Evolutionary conservation across 352 stramenopile genomes (phyloP), one percentile per base, ranked within the genome.

Genomic region (Globisporangium heterothallicum): DNA sequence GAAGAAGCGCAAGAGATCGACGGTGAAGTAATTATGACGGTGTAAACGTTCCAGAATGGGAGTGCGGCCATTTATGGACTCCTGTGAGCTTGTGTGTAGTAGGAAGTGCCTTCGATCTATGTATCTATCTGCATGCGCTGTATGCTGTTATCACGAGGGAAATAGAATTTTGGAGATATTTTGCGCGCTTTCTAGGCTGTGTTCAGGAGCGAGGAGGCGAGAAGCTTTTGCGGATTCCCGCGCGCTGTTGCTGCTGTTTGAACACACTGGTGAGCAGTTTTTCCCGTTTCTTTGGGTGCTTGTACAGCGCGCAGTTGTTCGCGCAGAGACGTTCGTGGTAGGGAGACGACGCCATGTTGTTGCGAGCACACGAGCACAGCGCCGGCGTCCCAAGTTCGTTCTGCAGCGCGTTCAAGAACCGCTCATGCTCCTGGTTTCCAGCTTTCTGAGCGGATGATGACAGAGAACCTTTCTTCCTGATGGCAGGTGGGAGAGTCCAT

Each of bases 21-120:
- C 32, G 78, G 72, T 18, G 82, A 92, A 59, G 66, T 92, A 24
- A 81, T 90, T 52, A 92, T 92, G 73, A 92, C 78, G 18, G 78
- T 92, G 41, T 90, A 82, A 57, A 64, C 57, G 49, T 41, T 32
- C 13, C n/a, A 41, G 18, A 57, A 26, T 10, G n/a, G n/a, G n/a
- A n/a, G n/a, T n/a, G n/a, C n/a, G n/a, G n/a, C n/a, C n/a, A n/a
- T n/a, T n/a, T n/a, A n/a, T n/a, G n/a, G n/a, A n/a, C n/a, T n/a
- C n/a, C n/a, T n/a, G n/a, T 22, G 35, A 29, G 47, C 12, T 10
- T 35, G 6, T 35, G 36, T 54, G 19, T 26, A 47, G n/a, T n/a
- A n/a, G 24, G 26, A n/a, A 51, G 22, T 24, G 43, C 14, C 12
- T 22, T 47, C 21, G 41, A n/a, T n/a, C n/a, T n/a, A n/a, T n/a